phyloP scores from a whole-genome alignment of 2,329 filamentous ascomycete genomes.

The Cladosporium sp. region DNA sequence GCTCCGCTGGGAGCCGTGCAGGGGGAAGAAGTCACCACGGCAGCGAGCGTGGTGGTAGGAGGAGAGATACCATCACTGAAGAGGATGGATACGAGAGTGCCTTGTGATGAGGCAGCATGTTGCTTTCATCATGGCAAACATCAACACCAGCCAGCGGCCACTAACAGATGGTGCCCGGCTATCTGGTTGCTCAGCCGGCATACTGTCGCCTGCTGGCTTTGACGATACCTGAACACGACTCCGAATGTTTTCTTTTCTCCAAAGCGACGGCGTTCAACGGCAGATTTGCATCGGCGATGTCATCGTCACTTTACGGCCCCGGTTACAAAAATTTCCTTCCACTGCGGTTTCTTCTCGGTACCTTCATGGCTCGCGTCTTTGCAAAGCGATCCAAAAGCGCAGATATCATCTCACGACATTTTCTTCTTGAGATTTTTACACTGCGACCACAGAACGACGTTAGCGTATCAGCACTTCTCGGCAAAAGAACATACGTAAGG shows the following conservation, averaged over 20 bases:
- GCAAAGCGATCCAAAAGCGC: background rate
- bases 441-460: background rate
- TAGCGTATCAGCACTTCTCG: background rate
- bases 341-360: background rate
- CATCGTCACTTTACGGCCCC: constrained; percentile 1
- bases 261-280: constrained; percentile 12
- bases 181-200: background rate
- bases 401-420: constrained; percentile 6
- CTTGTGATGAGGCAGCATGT: background rate
- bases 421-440: background rate
- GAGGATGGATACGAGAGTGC: constrained; percentile 27
- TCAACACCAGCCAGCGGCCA: background rate
- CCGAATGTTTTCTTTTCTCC: background rate
- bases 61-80: constrained; percentile 27
- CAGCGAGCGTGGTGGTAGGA: constrained; percentile 21
- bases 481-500: background rate
- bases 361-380: background rate
- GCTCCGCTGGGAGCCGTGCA: constrained; percentile 27
- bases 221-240: background rate
- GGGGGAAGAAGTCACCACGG: constrained; percentile 23
- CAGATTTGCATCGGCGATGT: background rate
- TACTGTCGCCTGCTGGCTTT: no score
- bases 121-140: background rate
- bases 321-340: no score
- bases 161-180: background rate